Percentiles rank a stretch among this genome's conserved stretches.
These are phyloP conservation scores for Penicillium cinerascens DNA, from an alignment of 495 filamentous ascomycete genomes.

Conservation along the genomic window DNA sequence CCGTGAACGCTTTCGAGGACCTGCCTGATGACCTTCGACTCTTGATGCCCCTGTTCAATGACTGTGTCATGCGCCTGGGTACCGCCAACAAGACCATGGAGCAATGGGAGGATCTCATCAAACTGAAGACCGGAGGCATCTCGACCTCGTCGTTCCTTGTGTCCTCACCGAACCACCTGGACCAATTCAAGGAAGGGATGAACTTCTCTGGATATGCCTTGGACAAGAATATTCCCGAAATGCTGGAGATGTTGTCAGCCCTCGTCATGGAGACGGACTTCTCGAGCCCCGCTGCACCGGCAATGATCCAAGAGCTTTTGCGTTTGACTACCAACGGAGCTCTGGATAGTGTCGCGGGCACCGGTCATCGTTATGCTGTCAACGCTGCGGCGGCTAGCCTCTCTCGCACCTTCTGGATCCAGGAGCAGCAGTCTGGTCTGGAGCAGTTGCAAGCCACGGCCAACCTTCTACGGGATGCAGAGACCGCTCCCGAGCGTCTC, in stretches of 20 bases:
- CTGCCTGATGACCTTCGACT: conserved; percentile 82
- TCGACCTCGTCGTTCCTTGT: conserved; percentile 73
- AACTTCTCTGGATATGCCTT: conserved; percentile 79
- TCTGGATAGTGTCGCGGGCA: conserved; percentile 83
- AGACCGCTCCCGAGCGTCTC: conserved; percentile 56
- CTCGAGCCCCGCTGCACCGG: conserved; percentile 71
- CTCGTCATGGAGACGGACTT: conserved; percentile 87
- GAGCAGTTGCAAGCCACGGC: conserved; percentile 87
- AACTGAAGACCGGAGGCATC: conserved; percentile 92
- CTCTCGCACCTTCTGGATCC: conserved; percentile 62
- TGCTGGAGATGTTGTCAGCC: conserved; percentile 82
- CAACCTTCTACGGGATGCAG: conserved; percentile 52
- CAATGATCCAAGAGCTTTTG: conserved; percentile 78
- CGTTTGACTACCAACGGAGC: conserved; percentile 83
- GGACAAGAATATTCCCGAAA: conserved; percentile 81
- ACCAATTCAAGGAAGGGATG: conserved; percentile 72
- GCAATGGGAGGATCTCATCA: conserved; percentile 90
- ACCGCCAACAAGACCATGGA: conserved; percentile 88
- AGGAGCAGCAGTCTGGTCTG: conserved; percentile 80
- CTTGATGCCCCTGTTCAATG: conserved; percentile 86
- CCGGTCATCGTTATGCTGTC: conserved; percentile 80
- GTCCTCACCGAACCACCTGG: conserved; percentile 67
- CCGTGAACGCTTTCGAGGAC: conserved; percentile 71
- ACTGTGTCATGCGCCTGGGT: conserved; percentile 87
- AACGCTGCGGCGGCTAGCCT: conserved; percentile 78